Conservation (phyloP, 306 rosid species). For the Cucurbita moschata region DNA sequence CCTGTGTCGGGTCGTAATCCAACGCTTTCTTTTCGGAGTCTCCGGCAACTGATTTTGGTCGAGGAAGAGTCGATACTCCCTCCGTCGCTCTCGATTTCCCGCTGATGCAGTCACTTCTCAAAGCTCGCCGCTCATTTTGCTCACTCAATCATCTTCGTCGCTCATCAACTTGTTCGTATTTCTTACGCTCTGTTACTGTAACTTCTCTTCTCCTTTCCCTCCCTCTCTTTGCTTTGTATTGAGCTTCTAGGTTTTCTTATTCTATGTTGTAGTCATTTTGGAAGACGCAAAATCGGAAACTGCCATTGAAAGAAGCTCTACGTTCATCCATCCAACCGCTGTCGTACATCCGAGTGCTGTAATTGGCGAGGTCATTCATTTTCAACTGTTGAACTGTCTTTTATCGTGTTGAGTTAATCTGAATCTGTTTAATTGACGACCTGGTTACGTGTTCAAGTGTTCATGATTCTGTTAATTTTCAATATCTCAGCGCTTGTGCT, state of each 20-base stretch:
- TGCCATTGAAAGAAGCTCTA: slow-evolving; percentile 4
- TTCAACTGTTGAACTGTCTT: neutral
- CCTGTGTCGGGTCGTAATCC: neutral
- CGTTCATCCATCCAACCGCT: slow-evolving; percentile 51
- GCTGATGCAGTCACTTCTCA: slow-evolving; percentile 27
- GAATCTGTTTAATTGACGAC: neutral
- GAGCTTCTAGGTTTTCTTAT: neutral
- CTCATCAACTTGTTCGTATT: slow-evolving; percentile 9
- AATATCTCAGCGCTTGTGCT: neutral
- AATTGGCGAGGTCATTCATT: slow-evolving; percentile 49
- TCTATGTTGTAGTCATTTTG: slow-evolving; percentile 16
- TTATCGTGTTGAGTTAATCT: neutral
- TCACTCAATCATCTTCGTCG: slow-evolving; percentile 19
- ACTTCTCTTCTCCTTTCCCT: neutral
- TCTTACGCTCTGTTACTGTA: neutral
- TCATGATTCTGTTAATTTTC: neutral
- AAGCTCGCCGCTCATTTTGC: slow-evolving; percentile 15
- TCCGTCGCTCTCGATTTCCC: neutral
- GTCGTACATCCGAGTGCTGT: slow-evolving; percentile 62
- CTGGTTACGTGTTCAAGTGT: neutral
- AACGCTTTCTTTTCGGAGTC: neutral
- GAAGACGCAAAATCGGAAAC: slow-evolving; percentile 15
- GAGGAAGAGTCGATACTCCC: neutral
- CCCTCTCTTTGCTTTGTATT: neutral
- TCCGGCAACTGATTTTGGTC: neutral